Percentiles rank a stretch among this genome's conserved stretches.
Evolutionary conservation across 805 yeast species (phyloP).

Genomic region (Teunomyces atbi): DNA sequence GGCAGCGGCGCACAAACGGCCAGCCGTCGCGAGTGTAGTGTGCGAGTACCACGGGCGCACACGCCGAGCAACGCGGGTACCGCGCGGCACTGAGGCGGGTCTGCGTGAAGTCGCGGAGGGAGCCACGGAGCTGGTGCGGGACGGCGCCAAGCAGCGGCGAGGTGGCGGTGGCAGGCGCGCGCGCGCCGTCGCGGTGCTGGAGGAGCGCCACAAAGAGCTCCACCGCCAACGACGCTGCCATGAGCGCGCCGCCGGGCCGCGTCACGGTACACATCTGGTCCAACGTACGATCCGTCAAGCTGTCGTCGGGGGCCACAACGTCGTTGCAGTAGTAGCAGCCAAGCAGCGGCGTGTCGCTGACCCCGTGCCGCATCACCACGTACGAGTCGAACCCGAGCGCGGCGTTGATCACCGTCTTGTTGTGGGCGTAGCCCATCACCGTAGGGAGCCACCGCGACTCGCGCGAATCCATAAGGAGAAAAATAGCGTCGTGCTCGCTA

Average conservation of each 20-base stretch:
- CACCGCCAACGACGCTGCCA: slow-evolving; percentile 84
- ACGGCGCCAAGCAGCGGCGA: slow-evolving; percentile 56
- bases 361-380: slow-evolving; percentile 91
- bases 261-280: slow-evolving; percentile 99
- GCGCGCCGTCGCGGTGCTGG: slow-evolving; percentile 59
- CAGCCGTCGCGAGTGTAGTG: slow-evolving; percentile 60
- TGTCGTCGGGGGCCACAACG: slow-evolving; percentile 89
- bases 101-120: slow-evolving; percentile 61
- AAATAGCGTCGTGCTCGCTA: slow-evolving; percentile 70
- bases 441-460: slow-evolving; percentile 99
- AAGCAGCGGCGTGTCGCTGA: slow-evolving; percentile 22
- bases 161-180: slow-evolving; percentile 41
- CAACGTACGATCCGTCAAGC: slow-evolving; percentile 79
- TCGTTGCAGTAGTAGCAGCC: slow-evolving; percentile 98
- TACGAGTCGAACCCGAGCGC: slow-evolving; percentile 95
- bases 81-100: slow-evolving; percentile 68
- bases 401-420: slow-evolving; percentile 81
- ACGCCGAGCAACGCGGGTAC: slow-evolving; percentile 82
- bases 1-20: slow-evolving; percentile 74
- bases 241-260: slow-evolving; percentile 89
- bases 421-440: slow-evolving; percentile 61
- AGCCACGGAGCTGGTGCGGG: slow-evolving; percentile 93
- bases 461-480: slow-evolving; percentile 86
- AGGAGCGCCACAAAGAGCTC: slow-evolving; percentile 74
- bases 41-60: slow-evolving; percentile 60